These are phyloP conservation scores for Carpinus fangiana DNA, from an alignment of 306 rosid species.

Conservation along the genomic window DNA sequence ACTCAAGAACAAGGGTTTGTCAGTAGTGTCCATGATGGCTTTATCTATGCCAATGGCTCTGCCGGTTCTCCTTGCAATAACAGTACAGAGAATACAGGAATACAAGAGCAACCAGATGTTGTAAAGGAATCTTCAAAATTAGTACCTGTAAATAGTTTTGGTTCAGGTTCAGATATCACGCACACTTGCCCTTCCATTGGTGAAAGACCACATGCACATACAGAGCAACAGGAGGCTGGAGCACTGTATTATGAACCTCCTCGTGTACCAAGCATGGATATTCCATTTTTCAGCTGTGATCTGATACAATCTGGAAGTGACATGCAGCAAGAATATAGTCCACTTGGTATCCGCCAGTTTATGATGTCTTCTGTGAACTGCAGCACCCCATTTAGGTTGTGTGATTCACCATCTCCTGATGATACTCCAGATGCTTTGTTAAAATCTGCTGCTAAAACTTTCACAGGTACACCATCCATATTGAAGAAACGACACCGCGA, in stretches of 20 bases:
- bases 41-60: conserved; percentile 54
- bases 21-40: conserved; percentile 44
- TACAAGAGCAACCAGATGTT: conserved; percentile 47
- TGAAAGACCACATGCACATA: conserved; percentile 38
- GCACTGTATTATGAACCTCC: conserved; percentile 92
- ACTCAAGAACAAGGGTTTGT: conserved; percentile 56
- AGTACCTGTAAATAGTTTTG: conserved; percentile 71
- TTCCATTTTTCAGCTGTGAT: conserved; percentile 96
- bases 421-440: conserved; percentile 81
- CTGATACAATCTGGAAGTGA: conserved; percentile 77
- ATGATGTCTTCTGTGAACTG: conserved; percentile 91
- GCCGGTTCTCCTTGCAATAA: conserved; percentile 51
- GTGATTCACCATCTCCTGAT: conserved; percentile 84
- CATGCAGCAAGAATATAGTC: conserved; percentile 97
- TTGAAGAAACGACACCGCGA: conserved; percentile 84
- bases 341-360: conserved; percentile 92
- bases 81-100: conserved; percentile 29
- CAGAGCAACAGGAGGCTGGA: conserved; percentile 62
- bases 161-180: conserved; percentile 42
- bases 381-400: conserved; percentile 84
- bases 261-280: conserved; percentile 86
- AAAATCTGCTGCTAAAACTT: conserved; percentile 89
- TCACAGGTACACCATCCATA: conserved; percentile 83
- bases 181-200: conserved; percentile 44
- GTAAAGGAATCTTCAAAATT: conserved; percentile 51